These are phyloP conservation scores for Phyllosticta ampelicida DNA, from an alignment of 2,329 filamentous ascomycete species.

Conservation along the genomic window DNA sequence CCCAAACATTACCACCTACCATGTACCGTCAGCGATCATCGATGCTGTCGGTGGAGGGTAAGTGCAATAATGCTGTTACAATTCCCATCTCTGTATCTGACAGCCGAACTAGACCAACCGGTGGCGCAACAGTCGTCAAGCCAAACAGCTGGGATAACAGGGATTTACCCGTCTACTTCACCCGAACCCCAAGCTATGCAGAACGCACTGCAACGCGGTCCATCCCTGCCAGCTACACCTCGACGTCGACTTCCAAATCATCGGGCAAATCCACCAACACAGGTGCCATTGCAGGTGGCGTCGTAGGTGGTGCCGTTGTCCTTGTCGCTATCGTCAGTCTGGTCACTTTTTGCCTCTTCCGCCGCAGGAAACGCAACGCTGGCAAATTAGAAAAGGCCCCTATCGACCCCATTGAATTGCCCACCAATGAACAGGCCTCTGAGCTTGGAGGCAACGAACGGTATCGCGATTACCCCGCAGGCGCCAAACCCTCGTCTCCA, in stretches of 20 bases:
- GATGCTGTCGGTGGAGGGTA: slow-evolving; percentile 35
- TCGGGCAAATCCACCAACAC: slow-evolving; percentile 15
- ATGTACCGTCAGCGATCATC: slow-evolving; percentile 43
- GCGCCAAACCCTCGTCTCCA: slow-evolving; percentile 4
- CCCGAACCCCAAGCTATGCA: slow-evolving; percentile 36
- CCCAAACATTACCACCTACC: slow-evolving; percentile 41
- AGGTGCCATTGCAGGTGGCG: slow-evolving; percentile 31
- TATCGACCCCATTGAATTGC: slow-evolving; percentile 19
- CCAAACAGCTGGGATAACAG: slow-evolving; percentile 40
- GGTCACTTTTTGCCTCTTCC: slow-evolving; percentile 26
- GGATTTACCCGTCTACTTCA: slow-evolving; percentile 46
- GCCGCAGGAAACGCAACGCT: slow-evolving; percentile 24
- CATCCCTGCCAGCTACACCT: slow-evolving; percentile 20
- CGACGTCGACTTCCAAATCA: slow-evolving; percentile 11
- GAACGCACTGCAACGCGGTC: slow-evolving; percentile 42
- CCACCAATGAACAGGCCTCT: slow-evolving; percentile 11
- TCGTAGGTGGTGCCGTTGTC: slow-evolving; percentile 27
- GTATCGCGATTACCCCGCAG: background rate
- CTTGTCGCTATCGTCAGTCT: slow-evolving; percentile 24
- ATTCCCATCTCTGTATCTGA: background rate
- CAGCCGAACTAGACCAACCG: slow-evolving; percentile 29
- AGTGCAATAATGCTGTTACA: slow-evolving; percentile 9
- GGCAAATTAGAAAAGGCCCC: slow-evolving; percentile 14
- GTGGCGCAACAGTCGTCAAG: slow-evolving; percentile 43
- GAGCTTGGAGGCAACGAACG: slow-evolving; percentile 14